A percentile compares a stretch with the other conserved stretches of the same genome.
These are phyloP conservation scores for Pascua guehoae DNA, from an alignment of 1,284 basidiomycete genomes.

Conservation along the genomic window DNA sequence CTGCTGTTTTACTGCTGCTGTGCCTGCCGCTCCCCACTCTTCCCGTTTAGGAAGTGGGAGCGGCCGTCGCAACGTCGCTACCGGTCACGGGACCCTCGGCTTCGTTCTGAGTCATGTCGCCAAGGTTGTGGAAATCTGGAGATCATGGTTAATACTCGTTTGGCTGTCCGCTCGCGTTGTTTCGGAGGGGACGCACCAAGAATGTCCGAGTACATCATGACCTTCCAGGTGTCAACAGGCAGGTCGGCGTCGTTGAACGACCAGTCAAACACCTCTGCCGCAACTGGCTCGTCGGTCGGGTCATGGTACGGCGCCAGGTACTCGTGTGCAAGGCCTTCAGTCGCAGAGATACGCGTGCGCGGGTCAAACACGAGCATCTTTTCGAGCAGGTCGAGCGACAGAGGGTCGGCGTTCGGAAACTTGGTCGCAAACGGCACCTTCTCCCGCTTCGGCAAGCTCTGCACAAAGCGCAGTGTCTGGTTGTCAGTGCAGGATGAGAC, in stretches of 20 bases:
- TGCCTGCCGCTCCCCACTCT: not conserved
- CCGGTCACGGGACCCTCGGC: conserved; percentile 47
- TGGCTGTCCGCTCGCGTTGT: no score
- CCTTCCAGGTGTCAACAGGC: conserved; percentile 98
- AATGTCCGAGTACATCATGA: conserved; percentile 96
- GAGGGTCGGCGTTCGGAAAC: conserved; percentile 81
- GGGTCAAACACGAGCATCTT: conserved; percentile 99
- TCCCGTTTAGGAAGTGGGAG: conserved; percentile 17
- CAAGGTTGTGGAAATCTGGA: conserved; percentile 55
- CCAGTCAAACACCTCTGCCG: conserved; percentile 96
- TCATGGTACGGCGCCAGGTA: conserved; percentile 98
- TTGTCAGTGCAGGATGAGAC: not conserved
- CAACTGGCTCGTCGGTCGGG: conserved; percentile 94
- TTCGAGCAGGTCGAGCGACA: conserved; percentile 91
- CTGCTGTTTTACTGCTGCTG: no score
- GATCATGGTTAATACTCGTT: no score
- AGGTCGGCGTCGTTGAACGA: conserved; percentile 99
- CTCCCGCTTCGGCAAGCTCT: conserved; percentile 93
- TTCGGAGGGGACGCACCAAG: conserved; percentile 60
- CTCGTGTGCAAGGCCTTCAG: conserved; percentile 84
- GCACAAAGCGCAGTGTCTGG: conserved; percentile 97
- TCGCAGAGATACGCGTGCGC: conserved; percentile 89
- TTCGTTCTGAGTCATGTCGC: conserved; percentile 46
- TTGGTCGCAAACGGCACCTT: conserved; percentile 93
- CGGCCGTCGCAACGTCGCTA: conserved; percentile 31